Evolutionary conservation across 2,329 filamentous ascomycete genomes (phyloP), one percentile per base, ranked within the genome.

Genomic region (Magnaporthiopsis rhizophila): DNA sequence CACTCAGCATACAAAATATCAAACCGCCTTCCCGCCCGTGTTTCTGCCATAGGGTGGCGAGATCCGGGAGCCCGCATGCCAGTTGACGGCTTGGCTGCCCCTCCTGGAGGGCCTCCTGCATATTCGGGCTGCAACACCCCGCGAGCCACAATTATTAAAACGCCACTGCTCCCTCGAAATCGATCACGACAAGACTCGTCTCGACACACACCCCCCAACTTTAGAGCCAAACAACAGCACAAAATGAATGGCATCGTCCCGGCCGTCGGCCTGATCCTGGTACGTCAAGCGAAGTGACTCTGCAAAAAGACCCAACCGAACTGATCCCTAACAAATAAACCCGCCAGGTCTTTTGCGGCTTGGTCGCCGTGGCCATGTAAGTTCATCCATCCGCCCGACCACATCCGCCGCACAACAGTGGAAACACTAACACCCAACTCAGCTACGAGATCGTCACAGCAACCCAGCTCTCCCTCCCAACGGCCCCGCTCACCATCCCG

Each of bases 381-480:
- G 45, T 3, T 15, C 3, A 13, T 5, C 38, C 26, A 26, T 34
- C 38, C 3, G 18, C 38, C 6, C 11, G 3, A 38, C 36, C 12
- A 38, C 12, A 45, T 45, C 4, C 21, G 2, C 21, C 11, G 21
- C 45, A n/a, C 45, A n/a, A 53, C 45, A 38, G 12, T 4, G 7
- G n/a, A 53, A 53, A n/a, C 3, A n/a, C 18, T n/a, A 24, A 53
- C 45, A n/a, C 38, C 36, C 45, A 36, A 9, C 24, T 9, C 28
- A 69, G 67, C 13, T 69, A 69, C 58, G 67, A 69, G 28, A 65
- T 66, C 62, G 63, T 64, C 61, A 53, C n/a, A 9, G 58, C 65
- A 12, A 7, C 61, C 2, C 26, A 63, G 6, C 63, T 69, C 11
- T 68, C 67, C 4, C 66, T 69, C 26, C 68, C 68, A 11, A 62